phyloP scores from a whole-genome alignment of 305 asterid genomes.

The Fraxinus angustifolia region DNA sequence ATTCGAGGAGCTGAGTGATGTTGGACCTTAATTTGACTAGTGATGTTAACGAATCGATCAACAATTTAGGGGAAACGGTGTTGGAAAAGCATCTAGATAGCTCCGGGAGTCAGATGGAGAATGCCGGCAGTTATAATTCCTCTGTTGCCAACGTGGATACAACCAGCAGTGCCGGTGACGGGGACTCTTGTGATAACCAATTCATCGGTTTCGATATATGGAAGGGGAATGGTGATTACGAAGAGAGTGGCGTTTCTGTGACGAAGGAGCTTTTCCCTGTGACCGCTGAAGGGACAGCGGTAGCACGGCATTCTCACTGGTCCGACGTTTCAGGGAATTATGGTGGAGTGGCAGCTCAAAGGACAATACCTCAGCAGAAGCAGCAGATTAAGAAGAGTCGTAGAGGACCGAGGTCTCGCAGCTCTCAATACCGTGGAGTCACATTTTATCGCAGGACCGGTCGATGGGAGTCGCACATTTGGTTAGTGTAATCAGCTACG shows the following conservation, averaged over 20 bases:
- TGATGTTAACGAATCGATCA: conserved; percentile 33
- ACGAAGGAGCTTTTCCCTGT: conserved; percentile 66
- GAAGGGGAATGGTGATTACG: conserved; percentile 43
- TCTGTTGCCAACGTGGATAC: conserved; percentile 59
- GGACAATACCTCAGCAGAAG: conserved; percentile 33
- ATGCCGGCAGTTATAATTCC: conserved; percentile 67
- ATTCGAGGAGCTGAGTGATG: conserved; percentile 26
- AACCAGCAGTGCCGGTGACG: conserved; percentile 68
- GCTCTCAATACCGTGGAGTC: conserved; percentile 96
- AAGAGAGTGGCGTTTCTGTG: conserved; percentile 43
- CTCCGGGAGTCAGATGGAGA: conserved; percentile 54
- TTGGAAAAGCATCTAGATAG: conserved; percentile 31
- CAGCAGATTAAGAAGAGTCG: conserved; percentile 57
- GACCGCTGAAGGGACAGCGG: conserved; percentile 21
- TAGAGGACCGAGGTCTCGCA: conserved; percentile 92
- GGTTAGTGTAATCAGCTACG: conserved; percentile 35
- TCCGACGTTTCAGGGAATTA: conserved; percentile 43
- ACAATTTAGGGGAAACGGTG: conserved; percentile 37
- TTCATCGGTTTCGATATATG: conserved; percentile 48
- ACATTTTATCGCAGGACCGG: conserved; percentile 92
- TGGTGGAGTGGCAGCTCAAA: conserved; percentile 37
- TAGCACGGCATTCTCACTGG: conserved; percentile 29
- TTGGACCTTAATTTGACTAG: conserved; percentile 51
- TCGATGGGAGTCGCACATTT: conserved; percentile 97
- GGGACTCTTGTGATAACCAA: conserved; percentile 48